Evolutionary conservation across 495 filamentous ascomycete genomes (phyloP).

Genomic region (Penicillium crystallinum): DNA sequence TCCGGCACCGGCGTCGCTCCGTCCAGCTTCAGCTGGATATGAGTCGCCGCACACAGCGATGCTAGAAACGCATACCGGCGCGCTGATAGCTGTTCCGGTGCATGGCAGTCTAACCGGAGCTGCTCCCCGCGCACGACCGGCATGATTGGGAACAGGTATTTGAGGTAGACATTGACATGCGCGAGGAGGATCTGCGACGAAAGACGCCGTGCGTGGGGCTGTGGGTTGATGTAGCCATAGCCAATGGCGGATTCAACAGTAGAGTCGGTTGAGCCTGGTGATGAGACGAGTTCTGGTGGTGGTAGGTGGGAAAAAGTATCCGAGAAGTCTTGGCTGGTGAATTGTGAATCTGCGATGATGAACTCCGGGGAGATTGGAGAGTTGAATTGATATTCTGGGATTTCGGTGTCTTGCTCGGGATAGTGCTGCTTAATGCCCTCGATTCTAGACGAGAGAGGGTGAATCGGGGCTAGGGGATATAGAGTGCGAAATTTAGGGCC

Average conservation of each 20-base stretch:
- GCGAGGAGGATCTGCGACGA: conserved; percentile 35
- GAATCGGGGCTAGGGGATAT: conserved; percentile 40
- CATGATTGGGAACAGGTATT: conserved; percentile 75
- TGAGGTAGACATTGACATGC: conserved; percentile 42
- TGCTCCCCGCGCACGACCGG: conserved; percentile 69
- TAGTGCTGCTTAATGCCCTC: conserved; percentile 14
- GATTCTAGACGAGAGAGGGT: conserved; percentile 29
- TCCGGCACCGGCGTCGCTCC: conserved; percentile 50
- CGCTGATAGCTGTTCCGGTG: conserved; percentile 50
- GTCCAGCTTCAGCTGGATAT: conserved; percentile 68
- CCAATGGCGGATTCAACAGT: conserved; percentile 25
- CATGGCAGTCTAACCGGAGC: conserved; percentile 59
- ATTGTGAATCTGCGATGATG: conserved; percentile 22
- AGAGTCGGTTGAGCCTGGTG: conserved; percentile 36
- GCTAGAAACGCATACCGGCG: conserved; percentile 76
- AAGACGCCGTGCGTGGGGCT: conserved; percentile 25
- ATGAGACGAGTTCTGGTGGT: conserved; percentile 36
- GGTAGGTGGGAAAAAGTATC: conserved; percentile 28
- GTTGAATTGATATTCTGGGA: conserved; percentile 15
- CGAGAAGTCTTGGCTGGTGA: conserved; percentile 17
- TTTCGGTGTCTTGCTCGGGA: conserved; percentile 10
- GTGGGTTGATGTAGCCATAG: conserved; percentile 5
- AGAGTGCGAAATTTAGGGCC: conserved; percentile 44
- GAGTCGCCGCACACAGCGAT: conserved; percentile 75
- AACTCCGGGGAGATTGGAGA: conserved; percentile 27